phyloP scores from a whole-genome alignment of 2,329 filamentous ascomycete species.

The Colletotrichum melonis region DNA sequence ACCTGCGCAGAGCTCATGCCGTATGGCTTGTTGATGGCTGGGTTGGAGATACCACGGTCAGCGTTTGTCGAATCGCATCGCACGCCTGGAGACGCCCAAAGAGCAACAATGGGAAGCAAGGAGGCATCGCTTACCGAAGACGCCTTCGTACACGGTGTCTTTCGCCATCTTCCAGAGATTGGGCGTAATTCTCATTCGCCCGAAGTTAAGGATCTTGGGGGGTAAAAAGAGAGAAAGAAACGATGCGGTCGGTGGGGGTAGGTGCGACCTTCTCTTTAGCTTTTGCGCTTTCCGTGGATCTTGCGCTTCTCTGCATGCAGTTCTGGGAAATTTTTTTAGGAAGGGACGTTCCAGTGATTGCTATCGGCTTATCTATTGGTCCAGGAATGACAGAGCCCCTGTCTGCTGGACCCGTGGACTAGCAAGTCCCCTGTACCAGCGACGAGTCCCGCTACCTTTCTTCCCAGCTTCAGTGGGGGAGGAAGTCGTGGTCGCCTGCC shows the following conservation, averaged over 20 bases:
- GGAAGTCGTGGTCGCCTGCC: constrained; percentile 11
- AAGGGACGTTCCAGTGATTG: constrained; percentile 18
- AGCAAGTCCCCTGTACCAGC: constrained; percentile 26
- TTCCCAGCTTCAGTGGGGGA: constrained; percentile 26
- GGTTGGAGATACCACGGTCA: background rate
- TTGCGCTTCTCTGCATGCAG: constrained; percentile 29
- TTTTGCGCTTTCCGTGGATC: constrained; percentile 23
- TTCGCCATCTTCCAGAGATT: constrained; percentile 63
- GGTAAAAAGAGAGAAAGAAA: background rate
- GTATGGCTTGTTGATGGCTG: constrained; percentile 93
- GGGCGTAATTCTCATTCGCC: constrained; percentile 46
- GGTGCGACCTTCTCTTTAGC: constrained; percentile 23
- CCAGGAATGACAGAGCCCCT: constrained; percentile 2
- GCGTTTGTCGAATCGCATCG: constrained; percentile 1
- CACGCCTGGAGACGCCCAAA: constrained; percentile 6
- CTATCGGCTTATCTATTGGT: constrained; percentile 36
- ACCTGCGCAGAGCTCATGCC: constrained; percentile 90
- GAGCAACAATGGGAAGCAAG: background rate
- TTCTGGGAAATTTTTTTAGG: constrained; percentile 32
- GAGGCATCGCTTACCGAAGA: constrained; percentile 62
- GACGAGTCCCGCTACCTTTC: background rate
- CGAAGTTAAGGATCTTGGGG: background rate
- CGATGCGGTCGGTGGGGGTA: constrained; percentile 4
- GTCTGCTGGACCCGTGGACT: background rate
- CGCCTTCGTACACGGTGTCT: constrained; percentile 64